These are phyloP conservation scores for Podila minutissima DNA, from an alignment of 192 early-diverging fungal species.

Conservation along the genomic window DNA sequence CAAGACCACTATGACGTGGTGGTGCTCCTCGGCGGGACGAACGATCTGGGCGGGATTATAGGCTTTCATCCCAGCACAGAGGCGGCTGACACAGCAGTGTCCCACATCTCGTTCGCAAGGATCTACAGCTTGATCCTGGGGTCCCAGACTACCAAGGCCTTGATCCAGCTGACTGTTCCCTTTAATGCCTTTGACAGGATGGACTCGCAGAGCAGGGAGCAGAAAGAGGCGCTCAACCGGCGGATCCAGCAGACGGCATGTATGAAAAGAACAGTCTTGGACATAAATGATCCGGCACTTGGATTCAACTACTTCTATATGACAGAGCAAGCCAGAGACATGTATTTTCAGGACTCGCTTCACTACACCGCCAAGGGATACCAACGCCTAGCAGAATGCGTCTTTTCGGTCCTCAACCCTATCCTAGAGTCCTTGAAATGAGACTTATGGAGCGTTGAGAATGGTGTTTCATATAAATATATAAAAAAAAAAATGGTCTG, in stretches of 20 bases:
- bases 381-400: conserved; percentile 8
- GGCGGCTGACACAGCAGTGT: background rate
- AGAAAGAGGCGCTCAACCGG: conserved; percentile 14
- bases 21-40: conserved; percentile 15
- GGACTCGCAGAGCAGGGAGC: background rate
- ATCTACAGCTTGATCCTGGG: background rate
- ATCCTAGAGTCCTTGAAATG: background rate
- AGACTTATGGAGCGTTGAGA: background rate
- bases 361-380: conserved; percentile 19
- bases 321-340: background rate
- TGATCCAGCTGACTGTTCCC: conserved; percentile 17
- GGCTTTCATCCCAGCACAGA: background rate
- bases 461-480: background rate
- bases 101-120: conserved; percentile 7
- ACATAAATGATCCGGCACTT: conserved; percentile 3
- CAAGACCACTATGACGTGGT: conserved; percentile 3
- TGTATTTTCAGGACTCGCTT: conserved; percentile 3
- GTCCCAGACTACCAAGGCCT: background rate
- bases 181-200: conserved; percentile 12
- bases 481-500: background rate
- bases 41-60: conserved; percentile 9
- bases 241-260: background rate
- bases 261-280: conserved; percentile 8
- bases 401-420: conserved; percentile 4
- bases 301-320: conserved; percentile 21